Evolutionary conservation across 1,284 basidiomycete species (phyloP).

Genomic region (Trametes hirsuta): DNA sequence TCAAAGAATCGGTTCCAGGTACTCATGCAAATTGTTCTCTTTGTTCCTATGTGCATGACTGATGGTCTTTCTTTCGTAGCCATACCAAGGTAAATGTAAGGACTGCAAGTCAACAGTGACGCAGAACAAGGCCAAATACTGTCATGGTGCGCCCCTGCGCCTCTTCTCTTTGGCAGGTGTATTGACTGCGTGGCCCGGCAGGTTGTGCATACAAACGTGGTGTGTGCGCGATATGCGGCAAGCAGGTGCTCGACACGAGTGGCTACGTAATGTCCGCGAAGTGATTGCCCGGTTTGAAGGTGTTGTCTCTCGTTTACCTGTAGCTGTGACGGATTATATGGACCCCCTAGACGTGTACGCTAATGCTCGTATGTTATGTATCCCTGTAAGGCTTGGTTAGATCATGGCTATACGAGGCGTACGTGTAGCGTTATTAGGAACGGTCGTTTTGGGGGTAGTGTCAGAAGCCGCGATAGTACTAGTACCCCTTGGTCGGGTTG

Average conservation of each 20-base stretch:
- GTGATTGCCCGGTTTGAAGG: constrained; percentile 36
- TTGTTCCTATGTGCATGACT: constrained; percentile 3
- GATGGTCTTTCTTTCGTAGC: constrained; percentile 44
- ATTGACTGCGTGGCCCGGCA: constrained; percentile 33
- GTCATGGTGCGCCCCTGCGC: constrained; percentile 61
- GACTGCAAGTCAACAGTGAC: constrained; percentile 81
- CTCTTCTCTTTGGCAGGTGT: background rate
- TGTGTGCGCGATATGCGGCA: constrained; percentile 82
- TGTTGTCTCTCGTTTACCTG: constrained; percentile 1
- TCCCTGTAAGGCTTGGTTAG: constrained; percentile 12
- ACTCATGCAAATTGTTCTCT: constrained; percentile 29
- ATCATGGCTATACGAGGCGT: too few species aligned
- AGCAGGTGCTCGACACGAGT: constrained; percentile 78
- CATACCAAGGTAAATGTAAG: constrained; percentile 82
- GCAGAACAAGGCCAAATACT: constrained; percentile 84
- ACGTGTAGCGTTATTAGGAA: too few species aligned
- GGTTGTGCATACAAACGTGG: constrained; percentile 87
- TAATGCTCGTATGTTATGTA: constrained; percentile 23
- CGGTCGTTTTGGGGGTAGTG: too few species aligned
- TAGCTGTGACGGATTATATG: constrained; percentile 1
- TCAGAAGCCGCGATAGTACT: too few species aligned
- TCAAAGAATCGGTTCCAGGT: constrained; percentile 78
- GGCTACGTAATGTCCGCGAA: constrained; percentile 85
- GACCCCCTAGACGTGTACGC: constrained; percentile 23
- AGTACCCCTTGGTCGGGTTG: too few species aligned